phyloP scores from a whole-genome alignment of 352 stramenopile genomes.

The Globisporangium uncinulatum region DNA sequence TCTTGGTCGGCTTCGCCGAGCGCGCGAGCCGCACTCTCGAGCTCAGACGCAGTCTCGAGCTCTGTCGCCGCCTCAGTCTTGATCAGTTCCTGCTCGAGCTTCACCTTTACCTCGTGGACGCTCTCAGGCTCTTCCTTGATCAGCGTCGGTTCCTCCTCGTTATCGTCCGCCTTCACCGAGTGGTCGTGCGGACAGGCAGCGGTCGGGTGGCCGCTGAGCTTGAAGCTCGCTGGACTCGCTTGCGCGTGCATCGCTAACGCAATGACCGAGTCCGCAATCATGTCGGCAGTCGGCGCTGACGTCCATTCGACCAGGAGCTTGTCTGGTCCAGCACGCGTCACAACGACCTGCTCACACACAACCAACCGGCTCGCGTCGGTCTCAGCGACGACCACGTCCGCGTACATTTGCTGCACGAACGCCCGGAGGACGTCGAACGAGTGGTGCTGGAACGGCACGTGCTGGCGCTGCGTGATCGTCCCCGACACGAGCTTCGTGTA shows the following conservation, averaged over 20 bases:
- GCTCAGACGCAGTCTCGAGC: constrained; percentile 21
- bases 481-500: constrained; percentile 83
- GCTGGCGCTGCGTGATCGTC: constrained; percentile 79
- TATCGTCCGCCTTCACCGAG: constrained; percentile 27
- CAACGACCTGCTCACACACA: constrained; percentile 64
- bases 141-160: constrained; percentile 16
- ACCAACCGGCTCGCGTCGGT: constrained; percentile 47
- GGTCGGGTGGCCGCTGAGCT: constrained; percentile 66
- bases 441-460: constrained; percentile 75
- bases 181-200: constrained; percentile 79
- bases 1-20: constrained; percentile 73
- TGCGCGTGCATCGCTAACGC: constrained; percentile 93
- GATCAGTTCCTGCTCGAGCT: constrained; percentile 14
- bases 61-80: constrained; percentile 12
- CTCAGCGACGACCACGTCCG: constrained; percentile 51
- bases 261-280: constrained; percentile 96
- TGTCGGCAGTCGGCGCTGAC: constrained; percentile 91
- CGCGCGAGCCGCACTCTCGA: constrained; percentile 57
- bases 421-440: constrained; percentile 76
- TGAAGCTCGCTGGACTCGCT: constrained; percentile 77
- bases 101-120: constrained; percentile 14
- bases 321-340: constrained; percentile 37
- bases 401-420: constrained; percentile 85
- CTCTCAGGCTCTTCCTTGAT: constrained; percentile 18
- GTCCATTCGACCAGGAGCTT: constrained; percentile 84